Percentiles rank a stretch among this genome's conserved stretches.
phyloP scores from a whole-genome alignment of 2,329 filamentous ascomycete genomes.

The Aspergillus persii region DNA sequence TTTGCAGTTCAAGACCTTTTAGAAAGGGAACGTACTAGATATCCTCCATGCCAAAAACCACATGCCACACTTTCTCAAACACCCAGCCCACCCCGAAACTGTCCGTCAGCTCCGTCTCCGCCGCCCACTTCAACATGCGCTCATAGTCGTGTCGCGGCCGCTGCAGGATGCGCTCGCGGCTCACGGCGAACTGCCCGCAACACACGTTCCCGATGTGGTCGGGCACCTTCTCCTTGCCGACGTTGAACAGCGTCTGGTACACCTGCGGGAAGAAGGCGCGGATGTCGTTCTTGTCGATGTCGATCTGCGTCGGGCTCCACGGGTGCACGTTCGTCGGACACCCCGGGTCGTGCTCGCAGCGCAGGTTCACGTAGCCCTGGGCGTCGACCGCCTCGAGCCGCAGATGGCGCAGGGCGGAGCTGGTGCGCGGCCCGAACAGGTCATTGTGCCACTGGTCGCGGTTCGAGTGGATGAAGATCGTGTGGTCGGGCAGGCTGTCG shows the following conservation, averaged over 20 bases:
- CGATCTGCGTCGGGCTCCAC: constrained; percentile 19
- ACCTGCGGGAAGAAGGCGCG: constrained; percentile 27
- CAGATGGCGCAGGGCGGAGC: constrained; percentile 28
- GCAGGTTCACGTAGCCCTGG: constrained; percentile 41
- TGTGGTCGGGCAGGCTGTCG: constrained; percentile 56
- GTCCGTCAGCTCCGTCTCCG: constrained; percentile 29
- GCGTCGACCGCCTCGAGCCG: constrained; percentile 36
- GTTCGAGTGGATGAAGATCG: constrained; percentile 62
- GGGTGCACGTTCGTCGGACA: constrained; percentile 41
- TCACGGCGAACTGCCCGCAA: constrained; percentile 37
- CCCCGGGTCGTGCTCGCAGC: constrained; percentile 36
- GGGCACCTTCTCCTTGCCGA: constrained; percentile 22
- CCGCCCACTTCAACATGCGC: constrained; percentile 33
- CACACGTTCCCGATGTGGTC: constrained; percentile 31
- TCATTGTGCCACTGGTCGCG: constrained; percentile 59
- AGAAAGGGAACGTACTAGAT: constrained; percentile 21
- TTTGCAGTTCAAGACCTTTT: not conserved
- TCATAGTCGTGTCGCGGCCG: constrained; percentile 30
- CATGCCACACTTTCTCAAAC: constrained; percentile 34
- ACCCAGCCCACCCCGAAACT: constrained; percentile 31
- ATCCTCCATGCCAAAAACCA: constrained; percentile 30
- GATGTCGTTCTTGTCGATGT: constrained; percentile 24
- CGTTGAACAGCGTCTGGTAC: constrained; percentile 25
- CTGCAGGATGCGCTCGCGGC: constrained; percentile 27
- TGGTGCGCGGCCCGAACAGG: constrained; percentile 35